phyloP scores from a whole-genome alignment of 2,329 filamentous ascomycete genomes.

The Metarhizium brunneum region DNA sequence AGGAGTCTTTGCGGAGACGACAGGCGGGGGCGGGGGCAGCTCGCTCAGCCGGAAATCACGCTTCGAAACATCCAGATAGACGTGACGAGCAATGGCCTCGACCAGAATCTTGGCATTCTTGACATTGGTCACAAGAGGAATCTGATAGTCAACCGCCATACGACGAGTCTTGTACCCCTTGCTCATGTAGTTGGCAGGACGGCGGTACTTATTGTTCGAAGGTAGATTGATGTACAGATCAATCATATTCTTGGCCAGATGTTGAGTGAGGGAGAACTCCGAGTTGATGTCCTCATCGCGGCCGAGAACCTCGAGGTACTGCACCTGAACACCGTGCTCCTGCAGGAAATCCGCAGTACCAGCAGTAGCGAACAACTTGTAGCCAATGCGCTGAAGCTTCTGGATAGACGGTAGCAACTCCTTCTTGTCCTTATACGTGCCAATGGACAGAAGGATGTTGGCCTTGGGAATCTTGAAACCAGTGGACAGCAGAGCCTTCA shows the following conservation, averaged over 20 bases:
- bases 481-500: slow-evolving; percentile 91
- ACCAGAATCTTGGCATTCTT: slow-evolving; percentile 98
- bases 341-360: slow-evolving; percentile 95
- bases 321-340: slow-evolving; percentile 83
- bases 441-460: slow-evolving; percentile 91
- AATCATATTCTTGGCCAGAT: slow-evolving; percentile 95
- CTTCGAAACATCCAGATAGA: slow-evolving; percentile 70
- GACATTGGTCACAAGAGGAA: slow-evolving; percentile 93
- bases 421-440: slow-evolving; percentile 95
- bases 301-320: slow-evolving; percentile 83
- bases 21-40: slow-evolving; percentile 62
- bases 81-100: slow-evolving; percentile 86
- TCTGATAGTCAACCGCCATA: slow-evolving; percentile 97
- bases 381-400: slow-evolving; percentile 84
- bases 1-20: slow-evolving; percentile 50
- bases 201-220: slow-evolving; percentile 95
- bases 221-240: slow-evolving; percentile 98
- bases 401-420: slow-evolving; percentile 91
- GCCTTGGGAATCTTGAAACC: slow-evolving; percentile 94
- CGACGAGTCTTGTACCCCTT: slow-evolving; percentile 93
- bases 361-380: slow-evolving; percentile 90
- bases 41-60: slow-evolving; percentile 92
- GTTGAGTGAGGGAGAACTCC: slow-evolving; percentile 94
- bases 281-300: slow-evolving; percentile 79
- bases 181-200: slow-evolving; percentile 97